Conservation (phyloP, 83 land plant species). For the Picea abies region DNA sequence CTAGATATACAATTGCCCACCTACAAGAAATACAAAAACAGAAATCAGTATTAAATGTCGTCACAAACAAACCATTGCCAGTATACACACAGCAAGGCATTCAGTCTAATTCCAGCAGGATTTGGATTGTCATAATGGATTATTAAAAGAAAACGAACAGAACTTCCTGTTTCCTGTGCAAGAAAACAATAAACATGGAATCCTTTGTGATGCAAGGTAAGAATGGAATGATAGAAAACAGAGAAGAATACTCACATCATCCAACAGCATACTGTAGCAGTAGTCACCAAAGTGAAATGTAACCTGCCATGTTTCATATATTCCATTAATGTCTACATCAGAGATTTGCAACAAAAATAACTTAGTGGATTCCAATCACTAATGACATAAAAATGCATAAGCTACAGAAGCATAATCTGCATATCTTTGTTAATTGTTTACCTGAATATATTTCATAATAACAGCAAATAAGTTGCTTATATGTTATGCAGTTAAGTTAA, state of each 20-base stretch:
- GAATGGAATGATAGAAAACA: neutral
- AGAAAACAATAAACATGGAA: neutral
- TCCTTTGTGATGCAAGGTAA: neutral
- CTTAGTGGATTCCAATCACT: neutral
- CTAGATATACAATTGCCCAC: constrained; percentile 23
- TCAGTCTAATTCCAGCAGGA: neutral
- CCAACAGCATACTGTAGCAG: constrained; percentile 23
- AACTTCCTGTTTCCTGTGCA: neutral
- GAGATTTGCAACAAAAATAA: neutral
- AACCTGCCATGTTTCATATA: neutral
- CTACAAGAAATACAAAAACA: constrained; percentile 10
- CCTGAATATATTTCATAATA: constrained; percentile 1
- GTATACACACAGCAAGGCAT: neutral
- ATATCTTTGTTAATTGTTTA: neutral
- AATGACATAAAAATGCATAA: neutral
- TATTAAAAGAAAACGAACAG: neutral
- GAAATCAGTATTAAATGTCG: neutral
- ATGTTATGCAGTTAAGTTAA: neutral
- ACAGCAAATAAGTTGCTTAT: neutral
- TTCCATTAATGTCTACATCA: neutral
- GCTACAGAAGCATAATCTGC: neutral
- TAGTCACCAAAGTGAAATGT: constrained; percentile 16
- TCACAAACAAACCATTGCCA: neutral
- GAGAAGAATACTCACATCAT: constrained; percentile 16
- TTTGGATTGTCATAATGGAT: neutral